A percentile compares a stretch with the other conserved stretches of the same genome.
Conservation (phyloP, 202 grass and related monocot species). For the Tripidium arundinaceum region DNA sequence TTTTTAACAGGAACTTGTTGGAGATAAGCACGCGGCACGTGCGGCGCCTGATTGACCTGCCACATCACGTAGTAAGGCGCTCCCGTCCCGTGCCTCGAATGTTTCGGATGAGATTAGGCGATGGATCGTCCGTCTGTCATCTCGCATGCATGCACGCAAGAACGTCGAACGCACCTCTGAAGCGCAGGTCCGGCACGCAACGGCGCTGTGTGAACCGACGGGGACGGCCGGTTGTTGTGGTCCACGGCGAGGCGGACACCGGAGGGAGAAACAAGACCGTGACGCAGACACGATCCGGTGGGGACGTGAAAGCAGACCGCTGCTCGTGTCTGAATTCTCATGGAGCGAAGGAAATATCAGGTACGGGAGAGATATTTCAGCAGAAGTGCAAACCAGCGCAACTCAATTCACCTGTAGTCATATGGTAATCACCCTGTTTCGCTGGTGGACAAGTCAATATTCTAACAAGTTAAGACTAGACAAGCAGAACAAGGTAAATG, state of each 20-base stretch:
- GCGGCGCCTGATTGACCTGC: background rate
- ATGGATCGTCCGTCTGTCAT: background rate
- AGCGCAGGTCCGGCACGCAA: constrained; percentile 3
- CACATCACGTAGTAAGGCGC: background rate
- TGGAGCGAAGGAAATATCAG: constrained; percentile 25
- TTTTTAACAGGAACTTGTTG: constrained; percentile 9
- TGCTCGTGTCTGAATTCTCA: background rate
- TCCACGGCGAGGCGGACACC: constrained; percentile 19
- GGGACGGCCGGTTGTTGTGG: constrained; percentile 9
- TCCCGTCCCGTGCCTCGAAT: background rate
- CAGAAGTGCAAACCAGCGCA: too few relatives aligned
- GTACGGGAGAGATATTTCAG: constrained; percentile 26
- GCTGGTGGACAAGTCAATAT: too few relatives aligned
- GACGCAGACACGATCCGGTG: too few relatives aligned
- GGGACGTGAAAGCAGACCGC: background rate
- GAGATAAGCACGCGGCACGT: background rate
- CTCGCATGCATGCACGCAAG: background rate
- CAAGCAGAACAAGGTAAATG: too few relatives aligned
- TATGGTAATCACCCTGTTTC: too few relatives aligned
- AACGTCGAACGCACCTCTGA: background rate
- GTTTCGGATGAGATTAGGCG: background rate
- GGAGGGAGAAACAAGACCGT: background rate
- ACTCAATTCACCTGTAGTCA: too few relatives aligned
- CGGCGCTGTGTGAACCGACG: background rate
- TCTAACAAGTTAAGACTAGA: too few relatives aligned